These are phyloP conservation scores for Dendrobium huoshanense DNA, from an alignment of 106 monocot genomes.

Conservation along the genomic window DNA sequence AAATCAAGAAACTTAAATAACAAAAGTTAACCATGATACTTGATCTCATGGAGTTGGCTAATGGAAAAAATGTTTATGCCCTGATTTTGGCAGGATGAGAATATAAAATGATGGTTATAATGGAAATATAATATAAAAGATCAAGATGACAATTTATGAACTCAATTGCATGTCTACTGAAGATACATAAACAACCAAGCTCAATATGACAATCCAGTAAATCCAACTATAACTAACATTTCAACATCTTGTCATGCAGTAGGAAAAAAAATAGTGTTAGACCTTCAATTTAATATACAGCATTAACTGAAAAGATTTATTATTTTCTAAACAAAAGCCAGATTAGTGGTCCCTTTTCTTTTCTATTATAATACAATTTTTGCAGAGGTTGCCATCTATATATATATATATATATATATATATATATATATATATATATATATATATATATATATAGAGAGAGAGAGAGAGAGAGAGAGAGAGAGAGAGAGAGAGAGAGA, in stretches of 20 bases:
- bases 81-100: no score
- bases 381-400: background rate
- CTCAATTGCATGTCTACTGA: background rate
- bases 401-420: background rate
- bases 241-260: background rate
- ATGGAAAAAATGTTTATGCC: no score
- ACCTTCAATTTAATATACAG: background rate
- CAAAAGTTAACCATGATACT: no score
- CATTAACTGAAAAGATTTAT: background rate
- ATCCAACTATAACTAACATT: background rate
- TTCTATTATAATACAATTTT: background rate
- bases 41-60: no score
- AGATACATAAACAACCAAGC: background rate
- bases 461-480: no score
- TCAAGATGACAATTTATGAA: background rate
- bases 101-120: background rate
- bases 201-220: background rate
- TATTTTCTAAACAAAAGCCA: background rate
- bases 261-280: background rate
- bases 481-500: no score
- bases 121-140: background rate
- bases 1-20: no score
- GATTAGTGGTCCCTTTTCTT: background rate
- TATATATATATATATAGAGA: constrained; percentile 3
- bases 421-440: background rate